Conservation (phyloP, 192 early-diverging fungal genomes). For the Umbelopsis ramanniana region DNA sequence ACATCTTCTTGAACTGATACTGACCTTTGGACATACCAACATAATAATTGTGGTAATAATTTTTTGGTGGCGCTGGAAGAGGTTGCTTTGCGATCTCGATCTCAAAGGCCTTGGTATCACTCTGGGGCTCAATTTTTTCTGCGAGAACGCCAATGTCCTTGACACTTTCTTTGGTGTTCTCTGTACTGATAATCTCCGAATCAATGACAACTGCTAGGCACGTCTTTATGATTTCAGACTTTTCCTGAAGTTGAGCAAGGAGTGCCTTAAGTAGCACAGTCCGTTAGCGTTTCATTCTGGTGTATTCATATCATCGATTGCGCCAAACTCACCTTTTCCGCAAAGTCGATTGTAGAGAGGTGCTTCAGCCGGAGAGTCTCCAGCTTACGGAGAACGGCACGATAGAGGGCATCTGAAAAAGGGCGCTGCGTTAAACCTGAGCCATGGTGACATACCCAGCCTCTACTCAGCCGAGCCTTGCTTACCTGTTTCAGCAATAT, state of each 20-base stretch:
- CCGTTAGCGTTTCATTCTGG: neutral
- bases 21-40: constrained; percentile 39
- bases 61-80: constrained; percentile 15
- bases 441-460: too few species aligned
- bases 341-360: constrained; percentile 13
- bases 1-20: neutral
- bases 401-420: constrained; percentile 27
- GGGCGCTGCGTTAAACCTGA: too few species aligned
- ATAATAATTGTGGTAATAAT: constrained; percentile 31
- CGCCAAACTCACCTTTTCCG: neutral
- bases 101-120: constrained; percentile 21
- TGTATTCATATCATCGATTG: neutral
- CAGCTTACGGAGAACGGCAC: constrained; percentile 29
- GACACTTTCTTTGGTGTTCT: neutral
- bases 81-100: neutral
- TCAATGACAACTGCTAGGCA: neutral
- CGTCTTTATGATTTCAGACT: neutral
- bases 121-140: neutral
- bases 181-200: constrained; percentile 5
- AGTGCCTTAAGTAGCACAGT: neutral
- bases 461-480: neutral
- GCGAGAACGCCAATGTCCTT: neutral
- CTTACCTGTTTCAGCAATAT: constrained; percentile 40
- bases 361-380: constrained; percentile 17
- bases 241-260: neutral